Base-by-base conservation (phyloP, 768 basidiomycete genomes). In the Tephrocybe sp. region DNA sequence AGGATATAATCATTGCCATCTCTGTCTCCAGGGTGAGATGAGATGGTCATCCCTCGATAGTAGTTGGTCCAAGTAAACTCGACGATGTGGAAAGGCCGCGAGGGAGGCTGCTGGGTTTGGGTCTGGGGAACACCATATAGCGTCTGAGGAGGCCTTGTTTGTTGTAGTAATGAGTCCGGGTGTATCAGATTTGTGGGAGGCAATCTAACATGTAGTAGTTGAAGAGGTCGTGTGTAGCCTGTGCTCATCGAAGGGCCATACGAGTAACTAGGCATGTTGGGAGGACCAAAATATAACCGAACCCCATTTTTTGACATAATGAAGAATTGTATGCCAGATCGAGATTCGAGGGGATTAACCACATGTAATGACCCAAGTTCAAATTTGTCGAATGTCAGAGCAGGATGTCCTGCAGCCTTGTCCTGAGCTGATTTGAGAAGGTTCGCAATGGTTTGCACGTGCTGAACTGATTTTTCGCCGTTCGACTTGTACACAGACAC, bases 231-330 rank as follows among this genome's bases (percentile, higher is more conserved):
- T 32, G 60, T 53, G 51, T 57, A 47, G 51, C 61, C 47, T 13
- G 15, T 39, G 54, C 55, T 61, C 15, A 69, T 64, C 16, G 60
- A 62, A 9, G 71, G 62, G 22, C 71, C 69, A 52, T 77, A 80
- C 36, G 77, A 70, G 63, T 82, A 85, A 19, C 71, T 69, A 54
- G 78, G 79, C 18, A 69, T 65, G 43, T 70, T 67, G 3, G 78
- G 70, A 3, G 86, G 78, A 1, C 79, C 79, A 63, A 97, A 92
- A 72, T 91, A 98, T 1, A 96, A 74, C 42, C 95, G 84, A 3
- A 88, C 81, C 11, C 91, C 94, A 44, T 86, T 93, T 24, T 77
- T 73, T 19, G 93, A 92, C 39, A 95, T 69, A 1, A 87, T 92
- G 41, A 97, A 73, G 9, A 98, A 76, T 49, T 91, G 89, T 11